Evolutionary conservation across 2,329 filamentous ascomycete genomes (phyloP), one percentile per base, ranked within the genome.

Genomic region (Neofusicoccum laricinum): DNA sequence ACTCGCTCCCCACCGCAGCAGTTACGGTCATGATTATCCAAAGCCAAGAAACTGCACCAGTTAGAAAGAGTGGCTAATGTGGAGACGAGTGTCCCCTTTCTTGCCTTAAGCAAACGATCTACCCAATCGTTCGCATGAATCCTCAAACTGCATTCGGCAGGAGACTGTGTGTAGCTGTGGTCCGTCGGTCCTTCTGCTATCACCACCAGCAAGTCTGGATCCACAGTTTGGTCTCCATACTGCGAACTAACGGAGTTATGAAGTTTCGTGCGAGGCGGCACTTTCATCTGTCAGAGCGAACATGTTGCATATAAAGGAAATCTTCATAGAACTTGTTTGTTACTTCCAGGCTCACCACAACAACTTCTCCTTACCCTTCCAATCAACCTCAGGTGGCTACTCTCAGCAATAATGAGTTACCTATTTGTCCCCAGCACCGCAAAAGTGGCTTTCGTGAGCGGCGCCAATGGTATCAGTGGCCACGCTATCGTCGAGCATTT

Each of bases 401-500:
- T 30, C 25, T 30, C 25, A 6, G 5, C 25, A 6, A 30, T 5
- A 7, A 30, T 30, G 25, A 30, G 25, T 30, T 4, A 30, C 5
- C 36, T 46, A 11, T 46, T 14, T 15, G 43, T 46, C n/a, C 43
- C 43, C 14, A 25, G n/a, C 43, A 46, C 43, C 14, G 43, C 64
- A 19, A 76, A 75, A 58, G 71, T 73, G 8, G 76, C 75, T 7
- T 73, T 78, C 49, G 70, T 77, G 21, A 73, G 75, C 8, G 75
- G 75, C 36, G 70, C 61, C 21, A 77, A 76, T 66, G 75, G 76
- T 17, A 73, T 77, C 50, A 75, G 68, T 48, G 76, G 76, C 6
- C 66, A 67, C 51, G 72, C 75, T 2, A 71, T 78, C 21, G 64
- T 77, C n/a, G 74, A 77, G 63, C 68, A 77, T 43, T 65, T 78